Evolutionary conservation across 2,329 filamentous ascomycete genomes (phyloP).

Genomic region (Metarhizium robertsii): DNA sequence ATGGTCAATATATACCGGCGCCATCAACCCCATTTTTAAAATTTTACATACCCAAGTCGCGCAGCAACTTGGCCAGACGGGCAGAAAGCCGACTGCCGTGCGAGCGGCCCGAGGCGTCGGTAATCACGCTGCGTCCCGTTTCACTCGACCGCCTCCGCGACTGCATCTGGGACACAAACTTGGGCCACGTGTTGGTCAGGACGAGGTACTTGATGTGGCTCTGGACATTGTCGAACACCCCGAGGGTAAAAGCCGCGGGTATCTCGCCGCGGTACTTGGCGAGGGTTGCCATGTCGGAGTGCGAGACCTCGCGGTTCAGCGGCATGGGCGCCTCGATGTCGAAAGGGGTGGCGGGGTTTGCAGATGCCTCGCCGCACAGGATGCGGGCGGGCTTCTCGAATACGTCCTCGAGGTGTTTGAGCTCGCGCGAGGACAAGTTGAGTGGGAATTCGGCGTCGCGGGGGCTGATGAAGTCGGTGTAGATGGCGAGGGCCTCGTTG

Average conservation of each 20-base stretch:
- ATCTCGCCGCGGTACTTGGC: conserved; percentile 29
- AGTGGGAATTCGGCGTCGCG: conserved; percentile 53
- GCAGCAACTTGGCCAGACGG: conserved; percentile 1
- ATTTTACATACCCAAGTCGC: conserved; percentile 1
- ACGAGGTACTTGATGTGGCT: conserved; percentile 55
- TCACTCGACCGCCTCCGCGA: conserved; percentile 7
- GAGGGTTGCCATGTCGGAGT: neutral
- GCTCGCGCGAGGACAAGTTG: conserved; percentile 48
- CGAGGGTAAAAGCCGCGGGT: conserved; percentile 34
- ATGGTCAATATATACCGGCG: neutral
- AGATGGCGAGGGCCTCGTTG: conserved; percentile 50
- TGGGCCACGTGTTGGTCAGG: conserved; percentile 58
- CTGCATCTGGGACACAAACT: conserved; percentile 30
- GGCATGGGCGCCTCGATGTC: conserved; percentile 10
- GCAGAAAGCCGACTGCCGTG: neutral
- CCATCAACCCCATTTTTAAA: too few relatives aligned
- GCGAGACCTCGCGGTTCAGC: neutral
- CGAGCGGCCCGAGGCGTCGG: neutral
- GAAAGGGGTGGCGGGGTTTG: conserved; percentile 28
- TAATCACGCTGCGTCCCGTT: conserved; percentile 1
- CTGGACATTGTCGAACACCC: conserved; percentile 49
- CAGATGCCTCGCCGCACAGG: conserved; percentile 26
- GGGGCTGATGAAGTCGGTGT: conserved; percentile 48
- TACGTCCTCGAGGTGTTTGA: conserved; percentile 38
- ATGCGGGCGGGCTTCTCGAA: conserved; percentile 42